These are phyloP conservation scores for Rhizopus delemar DNA, from an alignment of 371 early-diverging fungal genomes.

Conservation along the genomic window DNA sequence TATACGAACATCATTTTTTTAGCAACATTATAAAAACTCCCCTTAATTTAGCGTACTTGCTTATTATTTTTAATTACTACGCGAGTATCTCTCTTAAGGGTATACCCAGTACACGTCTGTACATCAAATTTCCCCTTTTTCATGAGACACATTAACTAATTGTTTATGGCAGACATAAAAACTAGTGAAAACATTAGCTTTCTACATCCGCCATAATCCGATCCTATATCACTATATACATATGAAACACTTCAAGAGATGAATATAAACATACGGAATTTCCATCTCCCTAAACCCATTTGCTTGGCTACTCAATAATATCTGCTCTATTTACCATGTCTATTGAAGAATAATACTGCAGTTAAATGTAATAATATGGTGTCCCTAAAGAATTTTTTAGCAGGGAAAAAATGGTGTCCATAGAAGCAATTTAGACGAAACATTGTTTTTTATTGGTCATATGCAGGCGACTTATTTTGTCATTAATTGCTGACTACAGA, in stretches of 20 bases:
- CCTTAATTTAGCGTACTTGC: no score
- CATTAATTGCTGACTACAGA: no score
- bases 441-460: no score
- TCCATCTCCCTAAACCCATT: not conserved
- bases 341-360: slow-evolving; percentile 1
- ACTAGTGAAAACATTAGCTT: slow-evolving; percentile 6
- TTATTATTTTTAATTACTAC: no score
- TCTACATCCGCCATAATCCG: slow-evolving; percentile 3
- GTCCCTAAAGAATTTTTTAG: slow-evolving; percentile 2
- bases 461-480: no score
- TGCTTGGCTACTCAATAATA: slow-evolving; percentile 3
- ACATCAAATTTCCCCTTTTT: not conserved
- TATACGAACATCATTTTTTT: no score
- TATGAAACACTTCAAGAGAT: slow-evolving; percentile 7
- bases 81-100: no score
- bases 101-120: no score
- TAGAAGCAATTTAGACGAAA: no score
- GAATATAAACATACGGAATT: slow-evolving; percentile 1
- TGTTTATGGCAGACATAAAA: slow-evolving; percentile 7
- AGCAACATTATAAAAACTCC: no score
- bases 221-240: slow-evolving; percentile 4
- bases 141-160: slow-evolving; percentile 2
- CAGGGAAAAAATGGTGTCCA: slow-evolving; percentile 2
- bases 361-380: slow-evolving; percentile 2
- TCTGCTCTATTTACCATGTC: slow-evolving; percentile 2